These are phyloP conservation scores for Nicotiana knightiana DNA, from an alignment of 257 asterid species.

Conservation along the genomic window DNA sequence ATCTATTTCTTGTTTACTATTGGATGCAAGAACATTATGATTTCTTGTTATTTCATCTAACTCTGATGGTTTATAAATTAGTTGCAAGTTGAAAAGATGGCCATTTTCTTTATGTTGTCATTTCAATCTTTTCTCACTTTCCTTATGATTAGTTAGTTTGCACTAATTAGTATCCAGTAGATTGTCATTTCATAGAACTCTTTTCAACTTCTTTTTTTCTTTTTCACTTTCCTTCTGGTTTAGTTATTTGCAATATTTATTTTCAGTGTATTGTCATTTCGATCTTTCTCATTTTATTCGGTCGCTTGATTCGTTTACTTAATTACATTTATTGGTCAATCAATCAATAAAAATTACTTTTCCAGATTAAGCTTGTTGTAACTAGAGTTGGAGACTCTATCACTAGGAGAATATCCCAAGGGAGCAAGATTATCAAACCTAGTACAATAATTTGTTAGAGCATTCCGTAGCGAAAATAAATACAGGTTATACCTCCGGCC, in stretches of 20 bases:
- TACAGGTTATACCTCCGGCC: no score
- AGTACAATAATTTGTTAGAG: no score
- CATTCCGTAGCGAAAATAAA: no score
- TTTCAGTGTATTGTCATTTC: neutral
- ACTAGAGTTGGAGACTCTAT: no score
- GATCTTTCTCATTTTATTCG: no score
- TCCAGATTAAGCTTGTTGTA: no score
- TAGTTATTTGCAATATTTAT: neutral
- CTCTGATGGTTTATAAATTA: neutral
- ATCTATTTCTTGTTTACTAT: neutral
- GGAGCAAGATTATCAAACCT: no score
- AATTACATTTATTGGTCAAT: no score
- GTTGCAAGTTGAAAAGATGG: neutral
- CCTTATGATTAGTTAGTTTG: neutral
- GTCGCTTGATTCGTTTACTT: neutral
- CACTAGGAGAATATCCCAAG: no score
- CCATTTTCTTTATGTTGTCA: neutral
- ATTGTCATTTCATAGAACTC: neutral
- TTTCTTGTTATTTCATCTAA: neutral
- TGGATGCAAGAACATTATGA: neutral
- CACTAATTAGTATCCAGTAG: neutral
- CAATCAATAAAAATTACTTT: no score
- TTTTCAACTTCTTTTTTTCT: neutral
- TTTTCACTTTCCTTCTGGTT: neutral
- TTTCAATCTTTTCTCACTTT: neutral